These are phyloP conservation scores for Emericellopsis cladophorae DNA, from an alignment of 2,329 filamentous ascomycete species.

Conservation along the genomic window DNA sequence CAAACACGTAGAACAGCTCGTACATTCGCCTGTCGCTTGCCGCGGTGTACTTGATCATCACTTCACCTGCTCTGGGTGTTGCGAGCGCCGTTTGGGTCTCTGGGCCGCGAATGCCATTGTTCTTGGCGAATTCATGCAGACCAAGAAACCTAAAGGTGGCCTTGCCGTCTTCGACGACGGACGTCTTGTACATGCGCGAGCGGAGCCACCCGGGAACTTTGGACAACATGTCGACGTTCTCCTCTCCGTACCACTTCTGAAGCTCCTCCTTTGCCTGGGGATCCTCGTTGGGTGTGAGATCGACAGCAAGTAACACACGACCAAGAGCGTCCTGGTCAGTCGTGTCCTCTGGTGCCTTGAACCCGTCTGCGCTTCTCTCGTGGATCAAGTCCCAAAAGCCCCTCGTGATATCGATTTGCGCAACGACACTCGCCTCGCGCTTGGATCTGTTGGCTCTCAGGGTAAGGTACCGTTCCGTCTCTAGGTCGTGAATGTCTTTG, in stretches of 20 bases:
- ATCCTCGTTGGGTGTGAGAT: slow-evolving; percentile 38
- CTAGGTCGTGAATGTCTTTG: slow-evolving; percentile 58
- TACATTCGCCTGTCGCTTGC: slow-evolving; percentile 48
- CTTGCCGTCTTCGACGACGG: slow-evolving; percentile 41
- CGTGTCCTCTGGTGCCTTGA: slow-evolving; percentile 46
- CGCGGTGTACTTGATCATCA: slow-evolving; percentile 46
- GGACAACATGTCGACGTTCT: slow-evolving; percentile 59
- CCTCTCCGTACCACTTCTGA: slow-evolving; percentile 59
- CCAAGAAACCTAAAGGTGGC: slow-evolving; percentile 43
- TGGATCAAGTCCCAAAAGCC: slow-evolving; percentile 57
- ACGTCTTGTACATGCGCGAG: slow-evolving; percentile 57
- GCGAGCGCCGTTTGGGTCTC: slow-evolving; percentile 50
- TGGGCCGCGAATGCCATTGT: slow-evolving; percentile 53
- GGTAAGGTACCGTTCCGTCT: slow-evolving; percentile 55
- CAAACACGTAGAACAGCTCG: slow-evolving; percentile 69
- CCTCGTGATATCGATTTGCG: slow-evolving; percentile 51
- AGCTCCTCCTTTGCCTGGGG: slow-evolving; percentile 39
- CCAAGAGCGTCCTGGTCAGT: slow-evolving; percentile 47
- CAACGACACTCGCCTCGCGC: slow-evolving; percentile 40
- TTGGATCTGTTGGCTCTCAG: slow-evolving; percentile 45
- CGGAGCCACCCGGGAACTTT: slow-evolving; percentile 71
- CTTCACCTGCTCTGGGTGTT: slow-evolving; percentile 47
- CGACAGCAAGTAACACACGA: slow-evolving; percentile 49
- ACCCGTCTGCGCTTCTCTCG: slow-evolving; percentile 40
- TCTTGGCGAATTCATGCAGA: slow-evolving; percentile 58